Evolutionary conservation across 805 yeast species (phyloP).

Genomic region (Candida vartiovaarae): DNA sequence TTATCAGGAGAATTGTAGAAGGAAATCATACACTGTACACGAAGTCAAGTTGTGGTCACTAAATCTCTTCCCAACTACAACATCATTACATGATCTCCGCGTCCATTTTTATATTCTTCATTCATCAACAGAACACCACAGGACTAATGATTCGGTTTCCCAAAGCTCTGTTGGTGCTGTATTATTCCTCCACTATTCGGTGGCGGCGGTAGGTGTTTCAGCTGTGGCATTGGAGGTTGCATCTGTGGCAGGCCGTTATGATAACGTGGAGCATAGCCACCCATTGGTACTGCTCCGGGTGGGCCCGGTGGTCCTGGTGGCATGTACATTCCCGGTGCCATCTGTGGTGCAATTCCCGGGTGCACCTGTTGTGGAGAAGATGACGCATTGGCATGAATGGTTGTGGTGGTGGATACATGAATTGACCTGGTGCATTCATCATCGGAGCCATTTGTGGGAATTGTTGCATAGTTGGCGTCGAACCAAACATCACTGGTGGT

Average conservation of each 20-base stretch:
- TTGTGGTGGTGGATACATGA: conserved; percentile 5
- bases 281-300: too few relatives aligned
- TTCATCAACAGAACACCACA: too few relatives aligned
- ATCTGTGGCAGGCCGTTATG: background rate
- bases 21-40: too few relatives aligned
- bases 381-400: conserved; percentile 3
- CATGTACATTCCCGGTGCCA: conserved; percentile 3
- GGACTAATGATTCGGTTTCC: too few relatives aligned
- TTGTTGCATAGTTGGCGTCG: conserved; percentile 7
- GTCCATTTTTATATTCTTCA: too few relatives aligned
- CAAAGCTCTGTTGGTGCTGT: too few relatives aligned
- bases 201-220: too few relatives aligned
- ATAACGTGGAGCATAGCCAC: background rate
- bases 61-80: too few relatives aligned
- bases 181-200: too few relatives aligned
- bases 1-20: too few relatives aligned
- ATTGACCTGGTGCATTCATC: conserved; percentile 15
- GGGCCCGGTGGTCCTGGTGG: conserved; percentile 3
- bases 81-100: too few relatives aligned
- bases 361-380: conserved; percentile 10
- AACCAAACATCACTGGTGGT: conserved; percentile 6
- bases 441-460: conserved; percentile 13
- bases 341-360: background rate
- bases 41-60: too few relatives aligned
- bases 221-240: background rate